Conservation (phyloP, 371 early-diverging fungal genomes). For the Lichtheimia ramosa region DNA sequence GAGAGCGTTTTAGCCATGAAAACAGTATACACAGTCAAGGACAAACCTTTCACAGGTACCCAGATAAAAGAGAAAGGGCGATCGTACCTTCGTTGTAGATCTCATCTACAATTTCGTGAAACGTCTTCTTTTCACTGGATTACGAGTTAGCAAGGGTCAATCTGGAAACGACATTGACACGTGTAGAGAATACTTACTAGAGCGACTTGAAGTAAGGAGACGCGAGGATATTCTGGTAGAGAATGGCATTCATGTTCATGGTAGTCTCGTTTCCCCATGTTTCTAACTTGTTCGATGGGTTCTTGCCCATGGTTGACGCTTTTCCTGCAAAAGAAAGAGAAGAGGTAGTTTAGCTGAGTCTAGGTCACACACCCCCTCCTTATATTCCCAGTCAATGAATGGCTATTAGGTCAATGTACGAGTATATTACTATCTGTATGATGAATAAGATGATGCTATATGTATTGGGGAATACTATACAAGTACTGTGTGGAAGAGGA, state of each 20-base stretch:
- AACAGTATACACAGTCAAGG: conserved; percentile 7
- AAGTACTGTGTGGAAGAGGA: too few relatives aligned
- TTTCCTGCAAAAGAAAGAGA: neutral
- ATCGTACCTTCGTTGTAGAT: conserved; percentile 73
- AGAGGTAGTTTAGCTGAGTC: neutral
- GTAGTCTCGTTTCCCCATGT: conserved; percentile 79
- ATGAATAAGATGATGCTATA: too few relatives aligned
- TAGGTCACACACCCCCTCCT: too few relatives aligned
- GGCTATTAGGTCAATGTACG: too few relatives aligned
- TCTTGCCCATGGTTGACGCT: conserved; percentile 31
- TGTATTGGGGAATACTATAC: too few relatives aligned
- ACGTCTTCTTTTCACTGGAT: conserved; percentile 70
- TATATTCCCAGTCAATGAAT: too few relatives aligned
- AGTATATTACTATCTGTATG: too few relatives aligned
- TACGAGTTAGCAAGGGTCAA: conserved; percentile 2
- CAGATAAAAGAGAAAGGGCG: conserved; percentile 5
- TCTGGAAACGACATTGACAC: neutral
- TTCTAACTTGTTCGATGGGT: conserved; percentile 58
- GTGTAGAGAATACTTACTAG: conserved; percentile 48
- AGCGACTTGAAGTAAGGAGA: conserved; percentile 72
- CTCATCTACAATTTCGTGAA: conserved; percentile 84
- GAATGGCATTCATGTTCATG: conserved; percentile 84
- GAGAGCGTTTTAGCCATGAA: neutral
- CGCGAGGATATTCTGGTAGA: conserved; percentile 70
- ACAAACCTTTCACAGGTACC: conserved; percentile 27